A percentile compares a stretch with the other conserved stretches of the same genome.
phyloP scores from a whole-genome alignment of 129 eudicot species.

The Artemisia tridentata region DNA sequence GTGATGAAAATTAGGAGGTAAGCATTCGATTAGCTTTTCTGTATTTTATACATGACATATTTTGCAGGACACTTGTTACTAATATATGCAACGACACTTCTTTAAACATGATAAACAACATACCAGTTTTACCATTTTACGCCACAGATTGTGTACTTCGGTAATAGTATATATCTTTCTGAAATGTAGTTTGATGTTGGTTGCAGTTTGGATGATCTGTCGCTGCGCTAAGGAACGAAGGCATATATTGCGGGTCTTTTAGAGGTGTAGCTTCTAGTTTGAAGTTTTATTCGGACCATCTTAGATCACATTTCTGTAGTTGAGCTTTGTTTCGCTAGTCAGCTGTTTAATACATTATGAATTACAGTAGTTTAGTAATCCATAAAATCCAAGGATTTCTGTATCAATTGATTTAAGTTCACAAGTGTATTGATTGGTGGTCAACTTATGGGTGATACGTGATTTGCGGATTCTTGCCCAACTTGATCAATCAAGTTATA shows the following conservation, averaged over 20 bases:
- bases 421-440: neutral
- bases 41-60: neutral
- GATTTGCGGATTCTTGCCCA: too few species aligned
- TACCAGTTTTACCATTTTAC: too few species aligned
- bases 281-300: neutral
- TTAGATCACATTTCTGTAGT: slow-evolving; percentile 15
- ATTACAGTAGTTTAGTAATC: neutral
- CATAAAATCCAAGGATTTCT: slow-evolving; percentile 17
- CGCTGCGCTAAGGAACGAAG: slow-evolving; percentile 18
- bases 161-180: neutral
- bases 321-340: neutral
- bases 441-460: neutral
- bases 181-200: slow-evolving; percentile 18
- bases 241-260: neutral
- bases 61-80: neutral
- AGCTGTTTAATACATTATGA: neutral
- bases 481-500: too few species aligned
- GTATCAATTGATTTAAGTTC: slow-evolving; percentile 7
- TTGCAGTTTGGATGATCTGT: slow-evolving; percentile 25
- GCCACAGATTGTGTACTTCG: too few species aligned
- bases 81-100: too few species aligned
- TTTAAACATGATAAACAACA: too few species aligned
- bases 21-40: neutral
- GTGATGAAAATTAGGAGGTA: slow-evolving; percentile 8
- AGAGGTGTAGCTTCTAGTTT: slow-evolving; percentile 9